Base-by-base conservation (phyloP, 257 asterid species). In the Nicotiana paniculata region DNA sequence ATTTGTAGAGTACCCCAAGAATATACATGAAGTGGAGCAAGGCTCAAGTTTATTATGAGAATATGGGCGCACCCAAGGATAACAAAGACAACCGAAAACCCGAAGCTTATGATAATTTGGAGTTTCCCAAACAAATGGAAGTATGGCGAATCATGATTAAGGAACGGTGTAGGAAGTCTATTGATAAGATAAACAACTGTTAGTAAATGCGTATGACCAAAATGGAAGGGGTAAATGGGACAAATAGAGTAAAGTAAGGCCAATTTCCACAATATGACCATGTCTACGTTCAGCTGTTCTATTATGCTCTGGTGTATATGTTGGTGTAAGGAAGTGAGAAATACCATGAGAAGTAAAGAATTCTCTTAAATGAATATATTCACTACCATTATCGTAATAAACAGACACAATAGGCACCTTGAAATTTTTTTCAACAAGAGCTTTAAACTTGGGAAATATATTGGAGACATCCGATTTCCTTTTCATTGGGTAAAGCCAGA, bases 131-230 rank as follows among this genome's bases (percentile, higher is more conserved):
- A 7, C 10, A 39, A 39, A 39, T 2, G 10, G 0, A 39, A 39
- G 48, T 39, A 39, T 39, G 48, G 48, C 2, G 2, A 39, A 39
- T 39, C 48, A 39, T 39, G 48, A 39, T 39, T 39, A 6, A 39
- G 48, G 0, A 39, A 39, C 0, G 1, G 63, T 57, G 10, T 57
- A 18, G 10, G 63, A 2, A 57, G 7, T 6, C 26, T 57, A 58
- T 82, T 82, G 3, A 82, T 85, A 10, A 85, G 39, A 35, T 68
- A 82, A 2, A 48, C n/a, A 9, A 39, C 80, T 0, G 80, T 76
- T 2, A 55, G n/a, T 21, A 8, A 82, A 59, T 0, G 79, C 79
- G 5, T 15, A 28, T 0, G 83, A 39, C 81, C 81, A 82, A 9
- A 24, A 82, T 0, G 11, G 4, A 39, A 6, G 48, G 48, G 48